Conservation (phyloP, 2,329 filamentous ascomycete species). For the Fusarium subglutinans region DNA sequence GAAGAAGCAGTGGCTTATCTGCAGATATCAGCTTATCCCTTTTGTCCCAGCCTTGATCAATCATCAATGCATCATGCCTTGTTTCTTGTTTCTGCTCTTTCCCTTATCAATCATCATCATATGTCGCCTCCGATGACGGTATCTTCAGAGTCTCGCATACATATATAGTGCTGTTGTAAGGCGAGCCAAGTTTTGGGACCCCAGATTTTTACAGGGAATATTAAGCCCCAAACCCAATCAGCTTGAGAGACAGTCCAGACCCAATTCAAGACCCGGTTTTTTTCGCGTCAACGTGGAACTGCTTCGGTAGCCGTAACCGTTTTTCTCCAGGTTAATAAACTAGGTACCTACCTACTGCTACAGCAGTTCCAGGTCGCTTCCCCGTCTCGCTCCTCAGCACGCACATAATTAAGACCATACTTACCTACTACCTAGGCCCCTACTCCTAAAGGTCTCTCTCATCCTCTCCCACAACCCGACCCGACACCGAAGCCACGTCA, state of each 20-base stretch:
- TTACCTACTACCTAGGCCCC: not conserved
- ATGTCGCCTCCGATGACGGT: slow-evolving; percentile 26
- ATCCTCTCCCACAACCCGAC: slow-evolving; percentile 28
- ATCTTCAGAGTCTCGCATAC: slow-evolving; percentile 1
- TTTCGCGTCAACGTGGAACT: slow-evolving; percentile 37
- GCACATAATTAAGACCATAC: slow-evolving; percentile 11
- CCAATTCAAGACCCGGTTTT: slow-evolving; percentile 29
- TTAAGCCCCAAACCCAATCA: slow-evolving; percentile 21
- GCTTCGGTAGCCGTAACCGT: slow-evolving; percentile 35
- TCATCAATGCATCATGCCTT: not conserved
- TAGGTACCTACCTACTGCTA: not conserved
- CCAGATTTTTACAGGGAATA: slow-evolving; percentile 35
- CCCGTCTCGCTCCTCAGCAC: slow-evolving; percentile 12
- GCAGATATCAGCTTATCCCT: not conserved
- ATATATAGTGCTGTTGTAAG: slow-evolving; percentile 16
- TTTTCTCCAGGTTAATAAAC: slow-evolving; percentile 28
- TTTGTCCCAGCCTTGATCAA: not conserved
- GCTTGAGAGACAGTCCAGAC: slow-evolving; percentile 18
- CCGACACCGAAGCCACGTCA: slow-evolving; percentile 32
- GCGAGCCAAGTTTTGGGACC: slow-evolving; percentile 28
- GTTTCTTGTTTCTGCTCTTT: slow-evolving; percentile 21
- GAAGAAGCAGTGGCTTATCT: not conserved
- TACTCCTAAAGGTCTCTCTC: slow-evolving; percentile 4
- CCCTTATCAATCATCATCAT: slow-evolving; percentile 32
- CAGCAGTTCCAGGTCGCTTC: slow-evolving; percentile 6